Conservation (phyloP, 192 early-diverging fungal genomes). For the Coemansia sp. region DNA sequence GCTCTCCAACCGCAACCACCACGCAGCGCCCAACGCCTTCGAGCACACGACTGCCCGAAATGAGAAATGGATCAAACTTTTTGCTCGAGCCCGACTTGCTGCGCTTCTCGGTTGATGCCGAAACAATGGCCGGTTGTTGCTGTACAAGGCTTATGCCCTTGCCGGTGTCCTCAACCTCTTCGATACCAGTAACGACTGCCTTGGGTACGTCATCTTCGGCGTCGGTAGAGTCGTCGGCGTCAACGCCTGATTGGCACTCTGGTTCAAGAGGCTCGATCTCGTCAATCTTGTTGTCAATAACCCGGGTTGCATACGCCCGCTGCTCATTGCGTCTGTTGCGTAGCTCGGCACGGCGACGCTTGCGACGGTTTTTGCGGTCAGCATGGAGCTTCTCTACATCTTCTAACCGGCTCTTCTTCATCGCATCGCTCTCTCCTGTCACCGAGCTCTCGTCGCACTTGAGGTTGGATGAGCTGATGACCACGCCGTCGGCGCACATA, state of each 20-base stretch:
- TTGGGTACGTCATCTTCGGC: conserved; percentile 23
- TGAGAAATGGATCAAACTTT: conserved; percentile 73
- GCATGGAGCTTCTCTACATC: conserved; percentile 36
- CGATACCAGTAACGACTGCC: neutral
- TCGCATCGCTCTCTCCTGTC: conserved; percentile 93
- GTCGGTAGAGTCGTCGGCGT: conserved; percentile 52
- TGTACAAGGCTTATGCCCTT: conserved; percentile 7
- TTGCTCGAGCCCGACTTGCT: conserved; percentile 33
- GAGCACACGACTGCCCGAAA: conserved; percentile 89
- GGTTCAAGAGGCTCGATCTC: conserved; percentile 33
- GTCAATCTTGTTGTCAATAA: conserved; percentile 16
- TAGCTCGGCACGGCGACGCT: conserved; percentile 49
- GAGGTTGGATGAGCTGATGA: conserved; percentile 78
- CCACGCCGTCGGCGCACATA: conserved; percentile 86
- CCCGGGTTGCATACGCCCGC: conserved; percentile 22
- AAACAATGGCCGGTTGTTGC: neutral
- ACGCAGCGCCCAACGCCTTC: conserved; percentile 88
- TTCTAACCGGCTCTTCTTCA: conserved; percentile 70
- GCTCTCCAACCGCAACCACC: conserved; percentile 77
- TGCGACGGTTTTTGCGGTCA: conserved; percentile 36
- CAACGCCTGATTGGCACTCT: conserved; percentile 26
- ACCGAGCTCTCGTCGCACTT: conserved; percentile 88
- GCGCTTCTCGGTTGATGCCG: conserved; percentile 9
- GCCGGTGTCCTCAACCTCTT: neutral
- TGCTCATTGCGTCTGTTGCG: conserved; percentile 51